phyloP scores from a whole-genome alignment of 768 basidiomycete species.

The Boletus bicolor region DNA sequence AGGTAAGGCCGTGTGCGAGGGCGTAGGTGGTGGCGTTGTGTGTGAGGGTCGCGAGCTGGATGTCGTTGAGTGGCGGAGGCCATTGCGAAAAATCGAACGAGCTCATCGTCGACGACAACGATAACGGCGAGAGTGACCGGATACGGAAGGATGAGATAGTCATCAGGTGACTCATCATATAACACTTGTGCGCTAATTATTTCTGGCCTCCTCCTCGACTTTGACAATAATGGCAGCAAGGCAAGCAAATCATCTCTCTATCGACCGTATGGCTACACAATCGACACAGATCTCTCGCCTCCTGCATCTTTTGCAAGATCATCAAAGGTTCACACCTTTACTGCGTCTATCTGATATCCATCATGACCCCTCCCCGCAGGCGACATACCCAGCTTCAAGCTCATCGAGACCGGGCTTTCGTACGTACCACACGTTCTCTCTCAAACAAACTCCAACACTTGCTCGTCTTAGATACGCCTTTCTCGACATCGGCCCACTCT shows the following conservation, averaged over 20 bases:
- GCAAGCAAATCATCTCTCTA: not conserved
- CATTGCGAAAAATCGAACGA: slow-evolving; percentile 55
- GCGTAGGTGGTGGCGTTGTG: slow-evolving; percentile 77
- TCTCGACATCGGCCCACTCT: slow-evolving; percentile 87
- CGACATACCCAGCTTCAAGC: slow-evolving; percentile 86
- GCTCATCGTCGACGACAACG: slow-evolving; percentile 14
- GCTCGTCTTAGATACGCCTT: slow-evolving; percentile 63
- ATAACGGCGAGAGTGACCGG: not conserved
- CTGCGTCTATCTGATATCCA: not conserved
- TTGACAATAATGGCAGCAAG: slow-evolving; percentile 20
- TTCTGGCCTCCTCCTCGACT: not conserved
- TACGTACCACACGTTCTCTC: slow-evolving; percentile 34
- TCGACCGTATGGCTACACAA: not conserved
- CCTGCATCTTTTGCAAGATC: slow-evolving; percentile 94
- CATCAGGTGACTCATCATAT: not conserved
- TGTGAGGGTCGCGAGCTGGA: slow-evolving; percentile 57
- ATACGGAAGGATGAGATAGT: slow-evolving; percentile 5
- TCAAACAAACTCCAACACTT: too few species aligned
- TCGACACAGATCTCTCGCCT: slow-evolving; percentile 46
- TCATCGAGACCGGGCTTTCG: slow-evolving; percentile 72
- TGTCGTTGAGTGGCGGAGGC: slow-evolving; percentile 67
- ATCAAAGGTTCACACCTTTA: slow-evolving; percentile 60
- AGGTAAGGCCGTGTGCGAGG: slow-evolving; percentile 79
- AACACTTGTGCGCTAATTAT: too few species aligned
- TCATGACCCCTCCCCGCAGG: slow-evolving; percentile 42